phyloP scores from a whole-genome alignment of 306 rosid species.

The Dryas drummondii region DNA sequence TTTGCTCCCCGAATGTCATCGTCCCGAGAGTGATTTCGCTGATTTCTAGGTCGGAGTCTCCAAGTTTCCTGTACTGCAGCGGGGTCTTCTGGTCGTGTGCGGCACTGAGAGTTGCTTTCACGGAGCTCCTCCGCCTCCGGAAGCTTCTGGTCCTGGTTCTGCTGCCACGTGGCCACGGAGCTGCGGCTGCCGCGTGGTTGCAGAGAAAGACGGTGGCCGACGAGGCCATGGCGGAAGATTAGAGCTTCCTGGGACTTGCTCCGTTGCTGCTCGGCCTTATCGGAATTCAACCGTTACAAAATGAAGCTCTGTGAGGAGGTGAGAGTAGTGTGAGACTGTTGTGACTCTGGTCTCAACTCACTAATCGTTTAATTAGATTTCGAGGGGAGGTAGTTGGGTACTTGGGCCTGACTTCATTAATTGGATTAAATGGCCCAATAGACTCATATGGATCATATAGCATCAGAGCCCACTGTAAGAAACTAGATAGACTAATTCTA shows the following conservation, averaged over 20 bases:
- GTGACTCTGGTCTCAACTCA: no score
- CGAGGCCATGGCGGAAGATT: background rate
- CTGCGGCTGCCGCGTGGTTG: background rate
- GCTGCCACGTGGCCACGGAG: background rate
- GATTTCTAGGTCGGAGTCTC: constrained; percentile 79
- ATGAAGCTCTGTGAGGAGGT: no score
- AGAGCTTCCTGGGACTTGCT: background rate
- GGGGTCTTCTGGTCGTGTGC: constrained; percentile 28
- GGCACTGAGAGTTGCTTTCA: constrained; percentile 31
- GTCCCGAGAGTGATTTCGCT: constrained; percentile 89
- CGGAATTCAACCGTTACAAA: no score
- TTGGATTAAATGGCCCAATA: no score
- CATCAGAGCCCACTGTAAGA: no score
- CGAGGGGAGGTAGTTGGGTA: no score
- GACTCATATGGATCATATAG: no score
- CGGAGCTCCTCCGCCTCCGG: constrained; percentile 17
- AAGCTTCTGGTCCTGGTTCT: constrained; percentile 5
- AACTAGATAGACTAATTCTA: no score
- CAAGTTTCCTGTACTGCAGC: constrained; percentile 64
- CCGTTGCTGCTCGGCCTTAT: background rate
- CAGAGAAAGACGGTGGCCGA: constrained; percentile 21
- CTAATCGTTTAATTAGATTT: no score
- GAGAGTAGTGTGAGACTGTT: no score
- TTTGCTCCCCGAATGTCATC: constrained; percentile 94
- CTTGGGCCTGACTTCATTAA: no score